Base-by-base conservation (phyloP, 1,284 basidiomycete species). In the Leccinum solheimii region DNA sequence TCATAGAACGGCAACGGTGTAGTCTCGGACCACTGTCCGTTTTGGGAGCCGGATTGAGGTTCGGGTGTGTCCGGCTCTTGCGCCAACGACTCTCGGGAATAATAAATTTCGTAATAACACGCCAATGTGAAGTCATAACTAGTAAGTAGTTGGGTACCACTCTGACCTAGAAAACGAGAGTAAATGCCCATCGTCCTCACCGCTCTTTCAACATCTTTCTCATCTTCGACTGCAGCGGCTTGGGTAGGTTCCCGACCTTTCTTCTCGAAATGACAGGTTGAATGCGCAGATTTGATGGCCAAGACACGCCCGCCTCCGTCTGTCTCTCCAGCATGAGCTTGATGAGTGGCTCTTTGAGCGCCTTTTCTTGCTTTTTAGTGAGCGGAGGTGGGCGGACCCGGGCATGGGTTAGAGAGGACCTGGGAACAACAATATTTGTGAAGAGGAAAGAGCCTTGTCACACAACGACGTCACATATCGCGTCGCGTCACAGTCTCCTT, bases 221-320 rank as follows among this genome's bases (percentile, higher is more conserved):
- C 63, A 82, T 59, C 56, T 73, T 72, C 58, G 68, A 66, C 58
- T 76, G 71, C n/a, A 76, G 63, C 11, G 76, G 73, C 43, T 68
- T 68, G 19, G 74, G 73, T 1, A 79, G 73, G 13, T 75, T 75
- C 45, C 74, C 72, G 32, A 80, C 77, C 16, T 73, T 73, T 48
- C 71, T 72, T 66, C 69, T 77, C 27, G 74, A 70, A 38, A 80
- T 57, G 38, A 74, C 58, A 1, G 79, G 76, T 64, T 83, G 81
- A 50, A 82, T 78, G 40, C 82, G 78, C 56, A 82, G 72, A 56
- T 82, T 82, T 19, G 67, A 61, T 2, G 82, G 81, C 67, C 75
- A 82, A 30, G 67, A 66, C 3, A 65, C 65, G 4, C 79, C 80
- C 1, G 74, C 73, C 32, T 75, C 75, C 38, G 70, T 68, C 66